These are phyloP conservation scores for Chlamydomonas schloesseri DNA, from an alignment of 139 green algal genomes.

Conservation along the genomic window DNA sequence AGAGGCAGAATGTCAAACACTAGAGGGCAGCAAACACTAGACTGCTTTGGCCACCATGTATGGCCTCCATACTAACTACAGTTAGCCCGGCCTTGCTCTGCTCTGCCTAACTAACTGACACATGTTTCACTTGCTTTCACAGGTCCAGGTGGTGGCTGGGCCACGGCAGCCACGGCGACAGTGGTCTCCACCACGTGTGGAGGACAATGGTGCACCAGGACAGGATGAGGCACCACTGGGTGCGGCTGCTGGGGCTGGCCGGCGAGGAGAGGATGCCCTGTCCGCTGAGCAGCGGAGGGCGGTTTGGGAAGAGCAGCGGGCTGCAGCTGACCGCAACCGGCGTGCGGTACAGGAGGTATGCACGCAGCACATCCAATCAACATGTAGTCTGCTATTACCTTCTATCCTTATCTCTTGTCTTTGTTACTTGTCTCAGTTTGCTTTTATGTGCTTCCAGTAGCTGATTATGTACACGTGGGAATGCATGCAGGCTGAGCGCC, in stretches of 20 bases:
- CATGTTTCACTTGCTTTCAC: background rate
- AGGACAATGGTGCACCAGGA: background rate
- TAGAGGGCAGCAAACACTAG: no score
- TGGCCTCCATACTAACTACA: no score
- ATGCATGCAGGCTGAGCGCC: constrained; percentile 5
- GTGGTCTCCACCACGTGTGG: constrained; percentile 30
- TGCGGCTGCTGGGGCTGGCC: background rate
- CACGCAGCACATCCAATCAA: no score
- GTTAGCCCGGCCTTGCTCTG: no score
- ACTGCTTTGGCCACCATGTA: no score
- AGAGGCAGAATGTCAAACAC: no score
- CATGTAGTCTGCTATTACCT: no score
- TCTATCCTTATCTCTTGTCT: no score
- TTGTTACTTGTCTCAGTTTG: no score
- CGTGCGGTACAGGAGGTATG: constrained; percentile 43
- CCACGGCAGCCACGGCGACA: background rate
- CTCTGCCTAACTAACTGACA: no score
- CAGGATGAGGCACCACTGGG: background rate
- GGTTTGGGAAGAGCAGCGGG: constrained; percentile 67
- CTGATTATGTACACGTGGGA: no score
- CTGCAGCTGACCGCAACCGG: constrained; percentile 65
- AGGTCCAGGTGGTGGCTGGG: constrained; percentile 8
- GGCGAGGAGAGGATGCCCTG: background rate
- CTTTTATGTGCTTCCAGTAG: no score
- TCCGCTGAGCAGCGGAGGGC: constrained; percentile 49